These are phyloP conservation scores for Primulina tabacum DNA, from an alignment of 257 asterid genomes.

Conservation along the genomic window DNA sequence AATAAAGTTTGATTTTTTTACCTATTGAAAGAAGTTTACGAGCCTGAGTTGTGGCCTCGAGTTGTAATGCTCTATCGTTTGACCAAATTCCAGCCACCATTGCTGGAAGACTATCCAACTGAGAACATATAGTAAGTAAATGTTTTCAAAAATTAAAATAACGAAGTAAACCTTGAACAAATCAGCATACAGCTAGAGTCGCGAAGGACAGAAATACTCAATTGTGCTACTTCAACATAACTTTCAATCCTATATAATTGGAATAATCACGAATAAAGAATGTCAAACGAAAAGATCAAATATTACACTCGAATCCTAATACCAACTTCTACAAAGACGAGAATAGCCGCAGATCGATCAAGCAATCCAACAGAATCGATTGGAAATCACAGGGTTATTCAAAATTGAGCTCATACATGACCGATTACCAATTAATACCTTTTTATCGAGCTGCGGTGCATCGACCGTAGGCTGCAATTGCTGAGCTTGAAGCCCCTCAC, in stretches of 20 bases:
- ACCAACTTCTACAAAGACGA: background rate
- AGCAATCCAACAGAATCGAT: constrained; percentile 29
- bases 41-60: constrained; percentile 86
- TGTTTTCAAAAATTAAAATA: background rate
- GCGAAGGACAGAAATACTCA: background rate
- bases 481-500: constrained; percentile 81
- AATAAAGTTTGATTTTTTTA: constrained; percentile 1
- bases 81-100: constrained; percentile 81
- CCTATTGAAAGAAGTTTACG: constrained; percentile 96
- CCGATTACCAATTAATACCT: constrained; percentile 37
- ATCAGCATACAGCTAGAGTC: background rate
- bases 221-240: background rate
- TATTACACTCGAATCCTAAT: background rate
- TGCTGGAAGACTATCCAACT: constrained; percentile 81
- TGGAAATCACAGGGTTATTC: constrained; percentile 26
- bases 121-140: constrained; percentile 24
- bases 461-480: constrained; percentile 50
- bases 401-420: background rate
- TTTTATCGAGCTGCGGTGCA: constrained; percentile 63
- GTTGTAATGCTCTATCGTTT: constrained; percentile 56
- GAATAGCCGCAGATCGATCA: constrained; percentile 10
- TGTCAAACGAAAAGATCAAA: constrained; percentile 1
- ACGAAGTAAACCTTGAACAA: constrained; percentile 8
- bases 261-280: background rate
- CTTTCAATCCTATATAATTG: constrained; percentile 2